These are phyloP conservation scores for Chaetomium cochliodes DNA, from an alignment of 495 filamentous ascomycete genomes.

Conservation along the genomic window DNA sequence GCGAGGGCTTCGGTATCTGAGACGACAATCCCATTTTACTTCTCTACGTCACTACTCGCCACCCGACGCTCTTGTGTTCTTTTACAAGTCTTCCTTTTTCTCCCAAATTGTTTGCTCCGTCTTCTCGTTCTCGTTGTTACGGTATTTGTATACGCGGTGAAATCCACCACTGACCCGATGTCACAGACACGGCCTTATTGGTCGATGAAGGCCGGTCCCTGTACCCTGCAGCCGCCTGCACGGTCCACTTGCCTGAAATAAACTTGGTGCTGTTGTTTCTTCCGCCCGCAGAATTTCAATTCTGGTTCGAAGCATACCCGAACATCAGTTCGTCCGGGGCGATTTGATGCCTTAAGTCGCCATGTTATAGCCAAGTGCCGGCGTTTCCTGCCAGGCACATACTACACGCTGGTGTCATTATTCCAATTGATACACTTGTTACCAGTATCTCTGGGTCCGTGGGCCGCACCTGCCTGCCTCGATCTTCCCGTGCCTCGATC, in stretches of 20 bases:
- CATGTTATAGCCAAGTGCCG: slow-evolving; percentile 38
- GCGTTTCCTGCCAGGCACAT: slow-evolving; percentile 25
- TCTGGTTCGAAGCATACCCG: slow-evolving; percentile 26
- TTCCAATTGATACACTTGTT: background rate
- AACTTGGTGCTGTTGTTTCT: slow-evolving; percentile 12
- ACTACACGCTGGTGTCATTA: background rate
- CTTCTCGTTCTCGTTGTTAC: background rate
- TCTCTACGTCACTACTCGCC: background rate
- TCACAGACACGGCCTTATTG: background rate
- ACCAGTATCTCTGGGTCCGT: background rate
- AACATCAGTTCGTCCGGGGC: slow-evolving; percentile 35
- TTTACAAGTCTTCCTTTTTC: background rate
- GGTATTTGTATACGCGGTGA: background rate
- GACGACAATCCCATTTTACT: background rate
- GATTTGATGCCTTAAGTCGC: slow-evolving; percentile 26
- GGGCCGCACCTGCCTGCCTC: slow-evolving; percentile 2
- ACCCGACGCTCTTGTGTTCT: no score
- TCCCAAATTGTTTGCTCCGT: background rate
- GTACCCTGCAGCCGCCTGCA: slow-evolving; percentile 6
- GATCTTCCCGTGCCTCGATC: background rate
- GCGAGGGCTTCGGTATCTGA: no score
- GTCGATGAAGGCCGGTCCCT: background rate
- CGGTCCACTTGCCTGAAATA: slow-evolving; percentile 19
- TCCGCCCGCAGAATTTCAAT: slow-evolving; percentile 26
- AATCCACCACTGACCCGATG: no score